phyloP scores from a whole-genome alignment of 345 rosid genomes.

The Ceriops decandra region DNA sequence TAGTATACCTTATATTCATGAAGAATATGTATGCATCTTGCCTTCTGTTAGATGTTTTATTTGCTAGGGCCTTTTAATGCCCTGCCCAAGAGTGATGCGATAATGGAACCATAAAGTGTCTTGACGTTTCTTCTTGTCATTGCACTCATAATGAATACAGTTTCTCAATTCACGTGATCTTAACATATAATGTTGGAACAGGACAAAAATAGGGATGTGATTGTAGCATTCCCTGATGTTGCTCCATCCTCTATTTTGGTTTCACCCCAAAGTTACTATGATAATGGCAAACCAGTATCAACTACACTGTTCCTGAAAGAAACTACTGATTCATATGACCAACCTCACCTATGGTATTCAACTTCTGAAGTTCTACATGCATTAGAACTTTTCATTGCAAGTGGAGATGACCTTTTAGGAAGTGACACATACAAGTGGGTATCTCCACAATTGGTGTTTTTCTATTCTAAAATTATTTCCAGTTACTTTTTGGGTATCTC shows the following conservation, averaged over 20 bases:
- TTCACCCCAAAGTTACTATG: constrained; percentile 21
- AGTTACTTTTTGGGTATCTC: background rate
- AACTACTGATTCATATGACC: constrained; percentile 39
- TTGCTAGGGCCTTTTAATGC: background rate
- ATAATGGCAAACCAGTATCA: constrained; percentile 28
- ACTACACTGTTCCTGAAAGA: constrained; percentile 31
- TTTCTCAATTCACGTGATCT: background rate
- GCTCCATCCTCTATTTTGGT: constrained; percentile 42
- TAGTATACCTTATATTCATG: background rate
- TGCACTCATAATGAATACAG: background rate
- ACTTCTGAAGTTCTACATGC: constrained; percentile 56
- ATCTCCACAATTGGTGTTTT: background rate
- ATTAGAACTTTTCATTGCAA: constrained; percentile 45
- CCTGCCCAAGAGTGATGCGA: background rate
- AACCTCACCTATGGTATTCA: constrained; percentile 68
- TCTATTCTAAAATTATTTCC: background rate
- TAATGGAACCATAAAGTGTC: background rate
- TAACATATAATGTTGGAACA: constrained; percentile 22
- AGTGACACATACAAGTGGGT: constrained; percentile 52
- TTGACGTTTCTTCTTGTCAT: too few species aligned
- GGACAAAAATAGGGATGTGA: constrained; percentile 79
- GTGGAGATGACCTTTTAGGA: constrained; percentile 45
- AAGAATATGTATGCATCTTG: background rate
- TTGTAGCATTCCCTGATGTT: constrained; percentile 71
- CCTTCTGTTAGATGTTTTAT: too few species aligned